These are phyloP conservation scores for Claviceps paspali DNA, from an alignment of 2,329 filamentous ascomycete genomes.

Conservation along the genomic window DNA sequence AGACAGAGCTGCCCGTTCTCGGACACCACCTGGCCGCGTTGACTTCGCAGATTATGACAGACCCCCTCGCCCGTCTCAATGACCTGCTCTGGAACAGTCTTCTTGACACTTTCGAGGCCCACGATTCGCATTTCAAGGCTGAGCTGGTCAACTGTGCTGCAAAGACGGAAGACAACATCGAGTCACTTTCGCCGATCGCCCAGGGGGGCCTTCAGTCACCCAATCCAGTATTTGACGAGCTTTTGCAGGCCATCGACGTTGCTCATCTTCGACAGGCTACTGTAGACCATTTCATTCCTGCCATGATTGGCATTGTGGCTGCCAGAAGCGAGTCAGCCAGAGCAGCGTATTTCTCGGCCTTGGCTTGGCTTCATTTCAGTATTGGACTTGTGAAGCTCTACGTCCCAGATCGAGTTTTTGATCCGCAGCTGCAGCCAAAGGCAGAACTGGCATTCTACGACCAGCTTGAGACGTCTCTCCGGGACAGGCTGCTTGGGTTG, in stretches of 20 bases:
- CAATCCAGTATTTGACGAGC: conserved; percentile 9
- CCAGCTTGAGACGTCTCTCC: conserved; percentile 39
- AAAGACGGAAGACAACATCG: conserved; percentile 11
- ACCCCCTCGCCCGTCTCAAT: conserved; percentile 35
- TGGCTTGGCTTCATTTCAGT: conserved; percentile 65
- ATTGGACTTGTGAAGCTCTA: conserved; percentile 63
- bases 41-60: conserved; percentile 30
- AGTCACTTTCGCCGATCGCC: conserved; percentile 4
- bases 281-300: conserved; percentile 28
- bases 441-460: conserved; percentile 48
- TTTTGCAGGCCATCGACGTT: conserved; percentile 14
- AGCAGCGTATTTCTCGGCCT: conserved; percentile 20
- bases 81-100: conserved; percentile 31
- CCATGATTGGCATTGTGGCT: conserved; percentile 27
- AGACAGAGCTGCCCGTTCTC: conserved; percentile 48
- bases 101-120: conserved; percentile 24
- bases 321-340: conserved; percentile 8
- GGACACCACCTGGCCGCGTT: conserved; percentile 38
- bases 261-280: conserved; percentile 24
- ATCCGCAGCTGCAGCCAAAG: conserved; percentile 53
- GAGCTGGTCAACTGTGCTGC: conserved; percentile 14
- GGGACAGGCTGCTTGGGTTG: conserved; percentile 43
- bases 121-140: conserved; percentile 18
- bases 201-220: conserved; percentile 2
- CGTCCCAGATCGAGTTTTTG: conserved; percentile 73